Evolutionary conservation across 306 rosid species (phyloP).

Genomic region (Citrullus colocynthis): DNA sequence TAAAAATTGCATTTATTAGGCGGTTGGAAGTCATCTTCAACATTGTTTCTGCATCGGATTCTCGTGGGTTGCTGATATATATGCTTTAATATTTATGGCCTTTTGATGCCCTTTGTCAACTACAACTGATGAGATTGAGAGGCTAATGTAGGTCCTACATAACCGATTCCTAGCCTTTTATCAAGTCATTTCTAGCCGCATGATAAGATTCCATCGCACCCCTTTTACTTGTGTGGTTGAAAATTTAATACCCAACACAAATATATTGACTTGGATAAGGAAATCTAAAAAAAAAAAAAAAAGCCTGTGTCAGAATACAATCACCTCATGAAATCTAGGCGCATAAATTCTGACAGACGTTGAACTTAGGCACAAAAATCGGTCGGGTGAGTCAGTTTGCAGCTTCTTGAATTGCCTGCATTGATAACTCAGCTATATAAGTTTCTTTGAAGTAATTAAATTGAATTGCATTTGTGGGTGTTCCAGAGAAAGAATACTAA

Average conservation of each 20-base stretch:
- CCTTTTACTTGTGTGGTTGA: background rate
- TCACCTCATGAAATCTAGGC: slow-evolving; percentile 11
- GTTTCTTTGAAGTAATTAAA: background rate
- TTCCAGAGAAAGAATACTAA: background rate
- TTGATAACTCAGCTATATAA: background rate
- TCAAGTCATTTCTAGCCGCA: background rate
- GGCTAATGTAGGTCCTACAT: slow-evolving; percentile 5
- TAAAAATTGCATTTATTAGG: slow-evolving; percentile 15
- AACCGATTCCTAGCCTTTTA: slow-evolving; percentile 1
- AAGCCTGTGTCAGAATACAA: slow-evolving; percentile 2
- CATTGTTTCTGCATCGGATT: slow-evolving; percentile 33
- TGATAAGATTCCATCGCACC: background rate
- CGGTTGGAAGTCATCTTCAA: slow-evolving; percentile 50
- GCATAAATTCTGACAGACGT: slow-evolving; percentile 4
- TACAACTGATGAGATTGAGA: slow-evolving; percentile 5
- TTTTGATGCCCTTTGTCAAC: slow-evolving; percentile 5
- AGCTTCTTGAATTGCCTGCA: background rate
- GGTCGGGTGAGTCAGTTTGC: background rate
- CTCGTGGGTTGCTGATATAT: slow-evolving; percentile 21
- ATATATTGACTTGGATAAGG: background rate
- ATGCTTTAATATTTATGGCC: slow-evolving; percentile 6
- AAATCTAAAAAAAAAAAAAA: background rate
- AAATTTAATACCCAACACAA: background rate
- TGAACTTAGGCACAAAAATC: background rate
- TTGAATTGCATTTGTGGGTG: background rate